Conservation (phyloP, 2,329 filamentous ascomycete species). For the Paecilomyces formosus region DNA sequence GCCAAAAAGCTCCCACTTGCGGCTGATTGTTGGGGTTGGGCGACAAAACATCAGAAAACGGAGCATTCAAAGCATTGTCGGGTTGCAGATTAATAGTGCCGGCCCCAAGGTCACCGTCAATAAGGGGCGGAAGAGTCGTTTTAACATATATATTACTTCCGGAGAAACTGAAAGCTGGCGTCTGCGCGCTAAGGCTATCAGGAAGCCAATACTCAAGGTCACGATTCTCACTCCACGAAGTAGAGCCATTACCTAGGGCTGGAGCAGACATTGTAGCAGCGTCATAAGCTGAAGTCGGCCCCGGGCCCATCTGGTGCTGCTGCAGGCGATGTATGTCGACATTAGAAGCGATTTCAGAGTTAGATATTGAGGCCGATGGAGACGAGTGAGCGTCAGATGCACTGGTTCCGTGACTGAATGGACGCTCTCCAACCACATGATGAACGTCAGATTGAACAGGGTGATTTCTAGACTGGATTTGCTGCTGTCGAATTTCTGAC, state of each 20-base stretch:
- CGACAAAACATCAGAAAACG: conserved; percentile 12
- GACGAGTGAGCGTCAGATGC: neutral
- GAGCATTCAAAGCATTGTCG: conserved; percentile 11
- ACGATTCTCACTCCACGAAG: conserved; percentile 20
- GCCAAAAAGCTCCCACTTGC: conserved; percentile 26
- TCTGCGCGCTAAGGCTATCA: conserved; percentile 24
- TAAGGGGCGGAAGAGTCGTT: conserved; percentile 26
- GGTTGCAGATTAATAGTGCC: conserved; percentile 12
- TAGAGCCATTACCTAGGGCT: conserved; percentile 11
- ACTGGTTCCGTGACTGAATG: neutral
- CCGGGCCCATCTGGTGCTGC: neutral
- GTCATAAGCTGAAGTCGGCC: neutral
- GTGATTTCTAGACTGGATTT: conserved; percentile 11
- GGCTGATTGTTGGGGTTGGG: conserved; percentile 13
- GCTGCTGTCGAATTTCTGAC: conserved; percentile 29
- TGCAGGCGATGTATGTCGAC: neutral
- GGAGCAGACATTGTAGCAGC: neutral
- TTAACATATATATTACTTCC: conserved; percentile 29
- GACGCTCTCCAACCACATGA: neutral
- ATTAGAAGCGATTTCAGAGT: neutral
- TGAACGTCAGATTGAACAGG: neutral
- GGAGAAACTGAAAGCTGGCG: conserved; percentile 25
- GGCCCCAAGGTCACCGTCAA: conserved; percentile 16
- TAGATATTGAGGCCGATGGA: neutral
- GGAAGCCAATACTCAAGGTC: conserved; percentile 29